Evolutionary conservation across 345 rosid genomes (phyloP).

Genomic region (Rhizophora apiculata): DNA sequence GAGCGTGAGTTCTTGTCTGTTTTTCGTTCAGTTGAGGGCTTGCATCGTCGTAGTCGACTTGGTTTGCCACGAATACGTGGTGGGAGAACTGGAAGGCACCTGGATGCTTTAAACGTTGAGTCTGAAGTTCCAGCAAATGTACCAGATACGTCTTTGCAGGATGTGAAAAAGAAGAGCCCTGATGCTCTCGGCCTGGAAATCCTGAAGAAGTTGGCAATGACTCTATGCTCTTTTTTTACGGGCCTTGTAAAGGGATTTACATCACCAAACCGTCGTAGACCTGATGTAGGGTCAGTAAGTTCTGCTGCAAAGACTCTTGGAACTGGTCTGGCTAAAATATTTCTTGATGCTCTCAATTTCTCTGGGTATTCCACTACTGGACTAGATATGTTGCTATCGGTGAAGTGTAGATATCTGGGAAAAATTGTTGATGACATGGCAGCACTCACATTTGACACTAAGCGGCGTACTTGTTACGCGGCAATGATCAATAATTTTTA

Average conservation of each 20-base stretch:
- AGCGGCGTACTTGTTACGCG: slow-evolving; percentile 75
- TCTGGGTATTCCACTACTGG: slow-evolving; percentile 66
- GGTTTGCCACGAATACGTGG: slow-evolving; percentile 82
- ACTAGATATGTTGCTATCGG: slow-evolving; percentile 55
- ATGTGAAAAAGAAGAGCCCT: slow-evolving; percentile 72
- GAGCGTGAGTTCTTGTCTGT: slow-evolving; percentile 78
- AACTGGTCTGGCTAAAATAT: slow-evolving; percentile 73
- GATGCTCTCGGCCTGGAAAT: slow-evolving; percentile 66
- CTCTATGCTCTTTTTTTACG: slow-evolving; percentile 68
- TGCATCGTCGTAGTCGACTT: slow-evolving; percentile 78
- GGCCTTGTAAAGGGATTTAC: slow-evolving; percentile 92
- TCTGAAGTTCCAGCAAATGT: slow-evolving; percentile 53
- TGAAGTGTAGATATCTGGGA: slow-evolving; percentile 91
- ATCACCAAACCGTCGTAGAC: slow-evolving; percentile 85
- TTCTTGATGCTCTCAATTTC: slow-evolving; percentile 80
- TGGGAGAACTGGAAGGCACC: slow-evolving; percentile 80
- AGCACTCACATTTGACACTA: slow-evolving; percentile 71
- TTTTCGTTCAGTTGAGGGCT: slow-evolving; percentile 72
- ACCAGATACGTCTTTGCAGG: slow-evolving; percentile 59
- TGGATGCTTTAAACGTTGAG: slow-evolving; percentile 69
- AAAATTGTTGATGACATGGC: slow-evolving; percentile 86
- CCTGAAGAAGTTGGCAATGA: slow-evolving; percentile 65
- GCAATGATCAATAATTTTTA: slow-evolving; percentile 88
- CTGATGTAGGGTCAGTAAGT: slow-evolving; percentile 66
- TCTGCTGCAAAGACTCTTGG: slow-evolving; percentile 86